A percentile compares a stretch with the other conserved stretches of the same genome.
Evolutionary conservation across 192 early-diverging fungal genomes (phyloP).

Genomic region (Chytriomyces sp.): DNA sequence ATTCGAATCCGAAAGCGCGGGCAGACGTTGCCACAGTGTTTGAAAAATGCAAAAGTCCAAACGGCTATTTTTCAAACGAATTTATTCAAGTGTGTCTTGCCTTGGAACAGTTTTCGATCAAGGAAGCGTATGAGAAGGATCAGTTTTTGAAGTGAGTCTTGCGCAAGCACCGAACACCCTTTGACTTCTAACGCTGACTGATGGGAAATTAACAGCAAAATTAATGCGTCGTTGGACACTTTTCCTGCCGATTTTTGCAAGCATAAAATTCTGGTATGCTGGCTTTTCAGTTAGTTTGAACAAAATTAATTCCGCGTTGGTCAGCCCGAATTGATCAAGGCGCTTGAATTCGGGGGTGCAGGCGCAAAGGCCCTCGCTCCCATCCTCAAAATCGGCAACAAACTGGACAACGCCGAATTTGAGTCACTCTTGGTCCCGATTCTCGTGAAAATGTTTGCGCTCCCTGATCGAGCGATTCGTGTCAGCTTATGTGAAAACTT

Average conservation of each 20-base stretch:
- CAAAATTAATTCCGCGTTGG: not conserved
- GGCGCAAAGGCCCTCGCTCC: constrained; percentile 60
- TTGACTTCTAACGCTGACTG: not conserved
- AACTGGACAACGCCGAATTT: constrained; percentile 70
- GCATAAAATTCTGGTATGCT: constrained; percentile 72
- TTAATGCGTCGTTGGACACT: constrained; percentile 72
- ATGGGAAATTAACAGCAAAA: constrained; percentile 52
- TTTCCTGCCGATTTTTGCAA: constrained; percentile 85
- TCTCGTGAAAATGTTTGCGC: constrained; percentile 84
- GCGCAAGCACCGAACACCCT: not conserved
- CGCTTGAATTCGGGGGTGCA: constrained; percentile 55
- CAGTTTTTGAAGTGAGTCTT: constrained; percentile 60
- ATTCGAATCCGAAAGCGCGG: constrained; percentile 65
- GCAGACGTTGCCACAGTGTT: constrained; percentile 72
- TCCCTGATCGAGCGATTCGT: constrained; percentile 85
- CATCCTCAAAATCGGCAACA: constrained; percentile 83
- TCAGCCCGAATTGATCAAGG: constrained; percentile 82
- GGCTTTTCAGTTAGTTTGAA: not conserved
- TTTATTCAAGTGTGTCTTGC: constrained; percentile 84
- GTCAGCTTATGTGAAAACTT: constrained; percentile 85
- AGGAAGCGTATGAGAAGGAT: constrained; percentile 85
- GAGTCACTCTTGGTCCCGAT: constrained; percentile 70
- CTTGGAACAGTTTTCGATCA: constrained; percentile 90
- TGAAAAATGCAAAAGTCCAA: constrained; percentile 60
- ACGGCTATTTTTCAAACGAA: constrained; percentile 80